Percentiles rank a stretch among this genome's conserved stretches.
Conservation (phyloP, 176 grass and related monocot genomes). For the Oryza australiensis region DNA sequence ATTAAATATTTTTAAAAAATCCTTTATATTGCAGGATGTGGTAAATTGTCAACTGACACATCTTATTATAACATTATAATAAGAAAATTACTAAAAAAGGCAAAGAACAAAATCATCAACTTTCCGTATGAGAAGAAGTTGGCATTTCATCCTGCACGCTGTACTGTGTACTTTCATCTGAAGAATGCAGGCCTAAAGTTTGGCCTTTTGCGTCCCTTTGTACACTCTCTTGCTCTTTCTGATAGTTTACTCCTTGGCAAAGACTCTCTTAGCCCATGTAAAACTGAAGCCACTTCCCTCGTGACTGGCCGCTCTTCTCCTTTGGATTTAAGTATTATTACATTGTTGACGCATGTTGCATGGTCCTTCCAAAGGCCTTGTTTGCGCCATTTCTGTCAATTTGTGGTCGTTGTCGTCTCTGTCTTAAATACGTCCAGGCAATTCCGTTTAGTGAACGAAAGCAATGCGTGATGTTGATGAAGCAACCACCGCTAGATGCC, state of each 20-base stretch:
- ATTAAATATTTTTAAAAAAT: neutral
- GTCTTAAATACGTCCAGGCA: too few relatives aligned
- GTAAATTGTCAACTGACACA: neutral
- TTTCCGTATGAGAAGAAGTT: conserved; percentile 11
- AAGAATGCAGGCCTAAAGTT: neutral
- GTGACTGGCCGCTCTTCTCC: conserved; percentile 46
- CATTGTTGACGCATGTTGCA: too few relatives aligned
- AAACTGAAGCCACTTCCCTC: conserved; percentile 43
- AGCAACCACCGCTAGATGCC: too few relatives aligned
- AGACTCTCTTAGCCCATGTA: conserved; percentile 37
- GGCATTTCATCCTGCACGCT: conserved; percentile 30
- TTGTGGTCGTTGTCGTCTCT: too few relatives aligned
- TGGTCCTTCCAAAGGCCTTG: too few relatives aligned
- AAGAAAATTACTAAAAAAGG: neutral
- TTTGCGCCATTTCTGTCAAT: too few relatives aligned
- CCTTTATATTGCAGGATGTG: neutral
- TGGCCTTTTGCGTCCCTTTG: neutral
- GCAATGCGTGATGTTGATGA: too few relatives aligned
- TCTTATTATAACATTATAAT: neutral
- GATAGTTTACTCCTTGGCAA: conserved; percentile 4
- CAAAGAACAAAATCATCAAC: conserved; percentile 1
- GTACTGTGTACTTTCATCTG: conserved; percentile 21
- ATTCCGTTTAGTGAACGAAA: too few relatives aligned
- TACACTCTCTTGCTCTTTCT: neutral
- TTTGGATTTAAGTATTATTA: conserved; percentile 43